phyloP scores from a whole-genome alignment of 2,329 filamentous ascomycete genomes.

The Plectosphaerella plurivora region DNA sequence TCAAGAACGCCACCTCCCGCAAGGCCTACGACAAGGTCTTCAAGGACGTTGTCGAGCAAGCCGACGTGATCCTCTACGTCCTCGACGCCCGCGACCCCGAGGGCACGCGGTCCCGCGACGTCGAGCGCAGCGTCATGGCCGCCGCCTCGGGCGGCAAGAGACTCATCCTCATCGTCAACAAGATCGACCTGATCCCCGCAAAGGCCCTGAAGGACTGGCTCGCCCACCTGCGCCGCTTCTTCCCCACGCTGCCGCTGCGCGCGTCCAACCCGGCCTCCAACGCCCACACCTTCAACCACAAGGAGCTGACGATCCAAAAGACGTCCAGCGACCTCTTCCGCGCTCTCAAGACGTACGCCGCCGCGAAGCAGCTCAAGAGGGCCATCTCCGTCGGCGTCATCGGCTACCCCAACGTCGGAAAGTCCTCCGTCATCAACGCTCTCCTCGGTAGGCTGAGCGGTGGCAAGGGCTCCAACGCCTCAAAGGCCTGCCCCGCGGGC shows the following conservation, averaged over 20 bases:
- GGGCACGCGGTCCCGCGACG: conserved; percentile 83
- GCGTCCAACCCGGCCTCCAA: conserved; percentile 79
- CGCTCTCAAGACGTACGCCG: conserved; percentile 84
- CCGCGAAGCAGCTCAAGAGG: conserved; percentile 78
- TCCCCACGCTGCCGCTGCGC: conserved; percentile 85
- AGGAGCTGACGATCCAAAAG: conserved; percentile 78
- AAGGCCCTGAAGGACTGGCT: conserved; percentile 83
- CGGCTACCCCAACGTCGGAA: conserved; percentile 93
- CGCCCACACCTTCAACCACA: conserved; percentile 88
- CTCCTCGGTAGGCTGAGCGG: conserved; percentile 73
- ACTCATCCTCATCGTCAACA: conserved; percentile 89
- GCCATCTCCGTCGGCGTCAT: conserved; percentile 90
- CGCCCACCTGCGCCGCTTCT: conserved; percentile 76
- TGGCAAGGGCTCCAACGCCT: conserved; percentile 51
- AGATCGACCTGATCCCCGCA: conserved; percentile 86
- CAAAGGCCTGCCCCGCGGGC: conserved; percentile 74
- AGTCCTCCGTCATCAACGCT: conserved; percentile 94
- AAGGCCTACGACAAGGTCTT: conserved; percentile 94
- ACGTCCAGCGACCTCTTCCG: conserved; percentile 83
- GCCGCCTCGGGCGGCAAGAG: conserved; percentile 78
- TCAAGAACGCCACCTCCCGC: conserved; percentile 61
- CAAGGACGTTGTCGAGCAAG: conserved; percentile 84
- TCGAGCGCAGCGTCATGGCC: conserved; percentile 90
- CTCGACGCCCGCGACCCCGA: conserved; percentile 89
- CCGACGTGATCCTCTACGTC: conserved; percentile 89